These are phyloP conservation scores for Filobasidium uniguttulatum DNA, from an alignment of 1,284 basidiomycete genomes.

Conservation along the genomic window DNA sequence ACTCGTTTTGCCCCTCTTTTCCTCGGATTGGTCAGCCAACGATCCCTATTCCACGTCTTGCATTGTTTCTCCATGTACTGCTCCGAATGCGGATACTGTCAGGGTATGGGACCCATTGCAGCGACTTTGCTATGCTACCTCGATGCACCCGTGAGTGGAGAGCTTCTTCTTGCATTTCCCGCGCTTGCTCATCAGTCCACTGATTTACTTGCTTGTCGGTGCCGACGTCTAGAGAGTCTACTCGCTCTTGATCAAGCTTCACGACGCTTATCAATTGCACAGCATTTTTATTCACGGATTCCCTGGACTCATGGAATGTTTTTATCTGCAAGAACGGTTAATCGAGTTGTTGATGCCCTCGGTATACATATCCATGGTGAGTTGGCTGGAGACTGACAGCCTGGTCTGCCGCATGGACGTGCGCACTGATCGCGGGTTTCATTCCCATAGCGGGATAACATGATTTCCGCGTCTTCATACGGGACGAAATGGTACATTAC, in stretches of 20 bases:
- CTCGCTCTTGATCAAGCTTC: slow-evolving; percentile 64
- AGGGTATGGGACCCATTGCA: slow-evolving; percentile 97
- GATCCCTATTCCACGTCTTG: slow-evolving; percentile 84
- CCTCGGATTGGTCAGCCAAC: slow-evolving; percentile 49
- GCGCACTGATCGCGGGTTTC: slow-evolving; percentile 1
- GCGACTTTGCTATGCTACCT: slow-evolving; percentile 90
- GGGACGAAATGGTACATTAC: slow-evolving; percentile 99
- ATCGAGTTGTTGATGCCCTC: slow-evolving; percentile 73
- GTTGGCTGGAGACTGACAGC: slow-evolving; percentile 19
- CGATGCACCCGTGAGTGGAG: slow-evolving; percentile 50
- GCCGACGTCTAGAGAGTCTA: slow-evolving; percentile 49
- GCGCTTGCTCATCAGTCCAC: background rate
- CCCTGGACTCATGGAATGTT: slow-evolving; percentile 82
- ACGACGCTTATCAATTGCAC: slow-evolving; percentile 80
- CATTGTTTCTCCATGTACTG: slow-evolving; percentile 82
- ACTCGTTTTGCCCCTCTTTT: too few relatives aligned
- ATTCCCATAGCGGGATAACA: slow-evolving; percentile 50
- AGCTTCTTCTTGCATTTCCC: background rate
- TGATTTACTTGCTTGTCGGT: background rate
- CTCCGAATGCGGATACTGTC: slow-evolving; percentile 84
- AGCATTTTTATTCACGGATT: slow-evolving; percentile 85
- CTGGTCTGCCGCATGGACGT: background rate
- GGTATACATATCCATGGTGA: slow-evolving; percentile 64
- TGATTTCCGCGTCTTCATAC: slow-evolving; percentile 83
- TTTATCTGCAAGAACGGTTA: slow-evolving; percentile 84